Evolutionary conservation across 345 rosid genomes (phyloP), one percentile per base, ranked within the genome.

Genomic region (Linum lewisii): DNA sequence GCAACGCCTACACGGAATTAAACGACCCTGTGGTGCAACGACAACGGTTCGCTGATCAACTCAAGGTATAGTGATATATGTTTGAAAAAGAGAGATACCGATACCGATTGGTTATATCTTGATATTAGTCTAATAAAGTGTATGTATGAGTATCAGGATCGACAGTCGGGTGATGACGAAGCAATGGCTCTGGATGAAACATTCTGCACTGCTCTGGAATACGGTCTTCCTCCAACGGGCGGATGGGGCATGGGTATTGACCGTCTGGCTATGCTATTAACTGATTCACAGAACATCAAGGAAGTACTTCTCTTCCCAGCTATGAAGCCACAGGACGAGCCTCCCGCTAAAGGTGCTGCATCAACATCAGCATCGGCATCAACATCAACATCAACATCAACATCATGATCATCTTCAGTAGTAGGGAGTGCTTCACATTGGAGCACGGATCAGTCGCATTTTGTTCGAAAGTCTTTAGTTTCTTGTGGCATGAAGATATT

Each of bases 241-340:
- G 99, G 97, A 47, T 93, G 97, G 97, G 99, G 99, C 63, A 20
- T 93, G 78, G 97, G 97, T 55, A 66, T 93, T 10, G 99, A 93
- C 73, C 80, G 97, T 64, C 74, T 93, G 21, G 36, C 97, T 54
- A 93, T 93, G 99, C 65, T 93, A 36, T 72, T 93, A 13, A 90
- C 97, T 0, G 99, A 93, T 70, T 89, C 99, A 18, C 96, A 82
- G 70, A 93, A 93, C 71, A 93, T 93, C 73, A 90, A 93, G 97
- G 97, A 93, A 77, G 99, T 93, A 51, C 81, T 93, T 60, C 87
- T 93, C 71, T 93, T 93, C 85, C 97, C 99, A 34, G 96, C 97
- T 14, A 93, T 93, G 99, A 90, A 84, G 70, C 99, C 97, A 44
- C 97, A 90, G 63, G 99, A 93, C 2, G 97, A 93, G 45, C 70